These are phyloP conservation scores for Pseudocercospora macadamiae DNA, from an alignment of 2,329 filamentous ascomycete species.

Conservation along the genomic window DNA sequence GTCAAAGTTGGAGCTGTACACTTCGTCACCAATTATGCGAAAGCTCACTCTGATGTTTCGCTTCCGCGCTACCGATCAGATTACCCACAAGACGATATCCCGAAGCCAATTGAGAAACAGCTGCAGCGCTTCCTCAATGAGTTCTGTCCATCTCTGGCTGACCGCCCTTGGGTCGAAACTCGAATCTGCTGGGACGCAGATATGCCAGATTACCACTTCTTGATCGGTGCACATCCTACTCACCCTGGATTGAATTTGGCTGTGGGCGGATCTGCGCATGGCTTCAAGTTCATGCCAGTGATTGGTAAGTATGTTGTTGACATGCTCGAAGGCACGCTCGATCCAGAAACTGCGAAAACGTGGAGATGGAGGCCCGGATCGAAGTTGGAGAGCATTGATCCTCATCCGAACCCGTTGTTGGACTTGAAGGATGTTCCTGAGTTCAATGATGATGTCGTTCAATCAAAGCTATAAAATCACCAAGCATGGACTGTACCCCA, in stretches of 20 bases:
- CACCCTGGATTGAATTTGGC: constrained; percentile 27
- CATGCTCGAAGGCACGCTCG: constrained; percentile 15
- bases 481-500: background rate
- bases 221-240: constrained; percentile 11
- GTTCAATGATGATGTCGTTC: background rate
- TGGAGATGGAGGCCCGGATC: constrained; percentile 24
- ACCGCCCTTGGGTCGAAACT: constrained; percentile 18
- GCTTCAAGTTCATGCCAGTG: constrained; percentile 35
- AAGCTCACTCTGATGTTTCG: constrained; percentile 5
- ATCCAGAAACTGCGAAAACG: constrained; percentile 20
- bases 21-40: constrained; percentile 26
- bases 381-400: constrained; percentile 5
- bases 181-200: constrained; percentile 25
- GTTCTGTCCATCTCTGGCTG: constrained; percentile 14
- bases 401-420: constrained; percentile 12
- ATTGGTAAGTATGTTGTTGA: constrained; percentile 32
- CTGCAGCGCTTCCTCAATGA: constrained; percentile 12
- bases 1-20: constrained; percentile 28
- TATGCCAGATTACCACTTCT: constrained; percentile 20
- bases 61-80: constrained; percentile 21
- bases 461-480: background rate
- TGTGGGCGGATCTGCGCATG: constrained; percentile 33
- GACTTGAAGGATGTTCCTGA: constrained; percentile 7
- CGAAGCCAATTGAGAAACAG: constrained; percentile 17
- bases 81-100: constrained; percentile 12